Evolutionary conservation across 2,329 filamentous ascomycete species (phyloP).

Genomic region (Aspergillus persii): DNA sequence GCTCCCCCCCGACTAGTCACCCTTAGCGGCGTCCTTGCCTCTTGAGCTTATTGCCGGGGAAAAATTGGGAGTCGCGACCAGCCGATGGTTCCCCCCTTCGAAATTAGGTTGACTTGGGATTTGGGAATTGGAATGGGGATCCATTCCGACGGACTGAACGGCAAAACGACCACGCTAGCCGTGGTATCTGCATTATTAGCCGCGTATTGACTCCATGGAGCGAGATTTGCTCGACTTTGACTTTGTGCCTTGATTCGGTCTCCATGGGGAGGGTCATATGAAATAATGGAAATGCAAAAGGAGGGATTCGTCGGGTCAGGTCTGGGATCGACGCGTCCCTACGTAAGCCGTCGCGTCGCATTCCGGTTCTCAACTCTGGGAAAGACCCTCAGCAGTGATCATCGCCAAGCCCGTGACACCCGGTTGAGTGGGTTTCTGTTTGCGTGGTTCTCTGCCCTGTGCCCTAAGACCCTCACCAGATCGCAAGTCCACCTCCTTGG

Average conservation of each 20-base stretch:
- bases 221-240: no score
- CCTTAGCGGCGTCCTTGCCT: background rate
- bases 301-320: background rate
- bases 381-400: background rate
- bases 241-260: no score
- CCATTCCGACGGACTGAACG: background rate
- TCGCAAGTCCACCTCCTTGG: background rate
- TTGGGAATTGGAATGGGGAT: background rate
- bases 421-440: background rate
- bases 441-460: background rate
- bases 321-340: background rate
- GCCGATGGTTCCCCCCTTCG: background rate
- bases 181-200: background rate
- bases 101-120: background rate
- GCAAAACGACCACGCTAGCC: background rate
- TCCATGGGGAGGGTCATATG: no score
- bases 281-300: no score
- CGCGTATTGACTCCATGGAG: no score
- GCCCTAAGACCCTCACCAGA: background rate
- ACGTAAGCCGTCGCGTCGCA: background rate
- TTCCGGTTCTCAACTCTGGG: background rate
- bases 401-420: background rate
- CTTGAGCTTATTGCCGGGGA: background rate
- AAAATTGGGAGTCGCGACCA: background rate
- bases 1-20: background rate